A percentile compares a stretch with the other conserved stretches of the same genome.
phyloP scores from a whole-genome alignment of 352 stramenopile genomes.

The Phytophthora foliorum region DNA sequence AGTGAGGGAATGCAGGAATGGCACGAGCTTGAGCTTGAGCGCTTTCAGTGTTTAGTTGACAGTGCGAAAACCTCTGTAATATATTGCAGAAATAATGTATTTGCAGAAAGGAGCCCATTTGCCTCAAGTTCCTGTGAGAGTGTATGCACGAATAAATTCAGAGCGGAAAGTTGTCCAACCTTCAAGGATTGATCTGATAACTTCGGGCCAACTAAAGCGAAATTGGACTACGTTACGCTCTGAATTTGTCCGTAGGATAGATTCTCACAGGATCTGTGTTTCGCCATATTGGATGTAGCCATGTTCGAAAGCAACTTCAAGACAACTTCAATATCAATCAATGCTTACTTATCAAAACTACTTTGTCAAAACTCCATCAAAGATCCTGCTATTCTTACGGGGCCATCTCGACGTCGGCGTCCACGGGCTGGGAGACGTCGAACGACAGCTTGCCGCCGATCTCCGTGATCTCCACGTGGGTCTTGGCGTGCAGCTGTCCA shows the following conservation, averaged over 20 bases:
- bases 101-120: too few species aligned
- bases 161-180: too few species aligned
- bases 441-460: constrained; percentile 61
- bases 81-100: too few species aligned
- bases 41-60: constrained; percentile 22
- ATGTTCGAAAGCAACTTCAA: neutral
- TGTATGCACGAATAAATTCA: too few species aligned
- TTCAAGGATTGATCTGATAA: too few species aligned
- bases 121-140: too few species aligned
- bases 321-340: constrained; percentile 15
- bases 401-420: constrained; percentile 46
- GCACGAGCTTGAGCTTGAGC: constrained; percentile 10
- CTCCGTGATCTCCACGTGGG: constrained; percentile 69
- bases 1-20: constrained; percentile 28
- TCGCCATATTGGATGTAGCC: too few species aligned
- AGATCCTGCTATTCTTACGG: constrained; percentile 35
- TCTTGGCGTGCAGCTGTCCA: constrained; percentile 65
- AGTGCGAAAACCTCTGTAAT: neutral
- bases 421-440: constrained; percentile 51
- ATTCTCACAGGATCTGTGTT: too few species aligned
- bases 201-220: too few species aligned
- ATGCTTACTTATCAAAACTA: constrained; percentile 6
- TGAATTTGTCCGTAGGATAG: too few species aligned
- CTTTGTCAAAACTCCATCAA: too few species aligned
- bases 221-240: too few species aligned